Base-by-base conservation (phyloP, 495 filamentous ascomycete genomes). In the Podospora appendiculata region DNA sequence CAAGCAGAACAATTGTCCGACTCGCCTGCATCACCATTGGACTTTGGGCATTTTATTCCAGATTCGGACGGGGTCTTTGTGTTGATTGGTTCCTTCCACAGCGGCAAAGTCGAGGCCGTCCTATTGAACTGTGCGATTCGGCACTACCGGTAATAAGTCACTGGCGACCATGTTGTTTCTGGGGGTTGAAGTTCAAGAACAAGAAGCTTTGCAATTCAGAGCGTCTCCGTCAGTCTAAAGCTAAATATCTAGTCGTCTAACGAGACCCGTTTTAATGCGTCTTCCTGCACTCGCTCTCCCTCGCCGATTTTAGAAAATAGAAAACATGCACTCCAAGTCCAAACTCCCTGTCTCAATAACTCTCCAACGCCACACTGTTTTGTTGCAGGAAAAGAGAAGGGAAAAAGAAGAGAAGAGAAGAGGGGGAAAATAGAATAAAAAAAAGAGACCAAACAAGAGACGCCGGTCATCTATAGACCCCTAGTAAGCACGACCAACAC, bases 241-340 rank as follows among this genome's bases (percentile, higher is more conserved):
- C 25, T 25, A 25, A 25, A 25, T 25, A 64, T 64, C 58, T 60
- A 59, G 40, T 32, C 16, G 7, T 62, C 57, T 62, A 62, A 52
- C 57, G 53, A 55, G 53, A 47, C 18, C 55, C 38, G 39, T 38
- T 65, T 57, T 62, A 60, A 50, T 56, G 52, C 41, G 38, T 33
- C 50, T 32, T 52, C 34, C 47, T 19, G 19, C 17, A 8, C 17
- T 32, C 9, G 3, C 32, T 32, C 25, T 17, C 18, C 43, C 43
- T n/a, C 9, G 13, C 17, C 13, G 8, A 19, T 44, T 12, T 14
- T 17, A 44, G 13, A 3, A 12, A 44, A 17, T 14, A 16, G 13
- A 14, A 40, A 7, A 40, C 10, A 40, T 40, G n/a, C 38, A 11
- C 10, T 11, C n/a, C 10, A 40, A 40, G 11, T 40, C n/a, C 38